Evolutionary conservation across 1,284 basidiomycete genomes (phyloP), one percentile per base, ranked within the genome.

Genomic region (Tranzscheliella williamsii): DNA sequence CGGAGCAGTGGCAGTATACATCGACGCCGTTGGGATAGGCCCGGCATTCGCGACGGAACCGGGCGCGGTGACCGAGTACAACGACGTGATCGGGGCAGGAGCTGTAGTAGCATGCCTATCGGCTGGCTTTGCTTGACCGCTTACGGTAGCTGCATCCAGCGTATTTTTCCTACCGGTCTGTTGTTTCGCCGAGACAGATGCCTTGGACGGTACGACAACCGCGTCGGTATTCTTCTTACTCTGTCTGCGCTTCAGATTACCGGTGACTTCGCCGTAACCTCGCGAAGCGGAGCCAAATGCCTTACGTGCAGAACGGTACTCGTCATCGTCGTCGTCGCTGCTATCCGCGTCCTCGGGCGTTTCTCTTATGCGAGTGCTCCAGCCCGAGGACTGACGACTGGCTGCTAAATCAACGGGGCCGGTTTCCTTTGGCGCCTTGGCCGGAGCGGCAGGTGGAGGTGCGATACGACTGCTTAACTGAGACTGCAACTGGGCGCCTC

Each of bases 271-370:
- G 18, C 72, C 72, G 38, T 55, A 63, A 21, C 65, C 54, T 6
- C 67, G 50, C 17, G 58, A 69, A 4, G 70, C 66, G 24, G 58
- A 67, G 21, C 71, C 61, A 26, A 76, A 74, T 23, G 70, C 68
- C 46, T 65, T 63, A 4, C 74, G 53, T 5, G 74, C 74, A 4
- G 47, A 58, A 18, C 50, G 48, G 51, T 76, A 76, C 1, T 38
- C 64, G 37, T 67, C 65, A 17, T 33, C 49, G 29, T 49, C 67
- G n/a, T 76, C 72, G 39, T 71, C 69, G 38, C 68, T 71, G 33
- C 61, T 65, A 43, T 54, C 50, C 18, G 26, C 39, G 23, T 41
- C 50, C 15, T 50, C 47, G 4, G 32, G 5, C n/a, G 7, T 23
- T 11, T 57, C 42, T 20, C 67, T 57, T 27, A 73, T 64, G 20